These are phyloP conservation scores for Euphorbia pulcherrima DNA, from an alignment of 345 rosid species.

Conservation along the genomic window DNA sequence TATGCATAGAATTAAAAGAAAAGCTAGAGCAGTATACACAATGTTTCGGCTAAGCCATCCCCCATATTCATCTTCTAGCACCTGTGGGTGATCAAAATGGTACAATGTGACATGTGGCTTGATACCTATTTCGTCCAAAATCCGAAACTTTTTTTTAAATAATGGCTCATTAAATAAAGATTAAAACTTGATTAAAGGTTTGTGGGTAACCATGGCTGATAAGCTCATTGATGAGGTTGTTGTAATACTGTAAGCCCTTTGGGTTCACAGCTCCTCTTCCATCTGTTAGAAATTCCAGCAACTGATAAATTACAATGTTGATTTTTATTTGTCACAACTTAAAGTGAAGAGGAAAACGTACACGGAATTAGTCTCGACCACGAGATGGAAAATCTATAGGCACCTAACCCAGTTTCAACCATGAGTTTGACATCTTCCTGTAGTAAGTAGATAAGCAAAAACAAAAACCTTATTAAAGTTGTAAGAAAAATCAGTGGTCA, in stretches of 20 bases:
- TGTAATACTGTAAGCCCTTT: conserved; percentile 52
- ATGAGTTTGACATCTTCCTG: conserved; percentile 82
- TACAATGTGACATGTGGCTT: conserved; percentile 55
- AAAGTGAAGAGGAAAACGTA: conserved; percentile 17
- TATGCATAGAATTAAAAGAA: too few relatives aligned
- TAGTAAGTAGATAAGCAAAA: conserved; percentile 10
- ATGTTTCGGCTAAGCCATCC: conserved; percentile 56
- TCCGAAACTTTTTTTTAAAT: neutral
- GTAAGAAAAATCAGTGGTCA: conserved; percentile 4
- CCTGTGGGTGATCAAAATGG: conserved; percentile 61
- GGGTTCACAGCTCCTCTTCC: conserved; percentile 58
- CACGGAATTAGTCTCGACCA: conserved; percentile 80
- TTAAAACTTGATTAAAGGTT: neutral
- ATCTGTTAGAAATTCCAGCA: conserved; percentile 26
- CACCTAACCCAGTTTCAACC: conserved; percentile 55
- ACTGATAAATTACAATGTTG: neutral
- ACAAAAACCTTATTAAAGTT: neutral
- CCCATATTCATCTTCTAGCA: conserved; percentile 65
- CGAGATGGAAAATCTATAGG: conserved; percentile 74
- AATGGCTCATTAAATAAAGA: too few relatives aligned
- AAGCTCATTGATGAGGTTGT: conserved; percentile 49
- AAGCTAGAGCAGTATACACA: conserved; percentile 33
- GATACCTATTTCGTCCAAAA: conserved; percentile 39
- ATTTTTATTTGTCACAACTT: neutral
- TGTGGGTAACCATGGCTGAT: conserved; percentile 35